Conservation (phyloP, 2,329 filamentous ascomycete species). For the Fonsecaea pedrosoi region DNA sequence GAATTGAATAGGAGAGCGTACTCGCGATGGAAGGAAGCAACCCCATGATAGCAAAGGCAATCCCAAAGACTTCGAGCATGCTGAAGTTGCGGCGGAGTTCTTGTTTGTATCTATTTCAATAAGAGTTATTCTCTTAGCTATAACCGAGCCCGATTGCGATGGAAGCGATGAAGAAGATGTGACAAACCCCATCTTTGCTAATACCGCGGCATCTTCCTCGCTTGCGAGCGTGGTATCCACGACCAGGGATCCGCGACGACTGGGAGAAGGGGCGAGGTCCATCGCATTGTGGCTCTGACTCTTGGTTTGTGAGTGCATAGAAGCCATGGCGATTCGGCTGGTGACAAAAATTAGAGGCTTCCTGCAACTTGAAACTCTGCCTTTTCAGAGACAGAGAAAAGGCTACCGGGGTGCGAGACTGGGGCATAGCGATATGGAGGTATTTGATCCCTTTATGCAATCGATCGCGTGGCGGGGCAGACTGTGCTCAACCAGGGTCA, state of each 20-base stretch:
- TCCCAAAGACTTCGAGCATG: slow-evolving; percentile 67
- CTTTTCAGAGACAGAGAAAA: not conserved
- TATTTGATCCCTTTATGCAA: not conserved
- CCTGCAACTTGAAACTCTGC: not conserved
- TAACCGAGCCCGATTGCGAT: too few species aligned
- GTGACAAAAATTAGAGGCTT: not conserved
- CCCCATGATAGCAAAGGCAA: slow-evolving; percentile 67
- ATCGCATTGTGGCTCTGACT: not conserved
- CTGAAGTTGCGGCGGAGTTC: slow-evolving; percentile 68
- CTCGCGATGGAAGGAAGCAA: slow-evolving; percentile 66
- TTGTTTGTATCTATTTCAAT: slow-evolving; percentile 58
- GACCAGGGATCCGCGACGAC: slow-evolving; percentile 30
- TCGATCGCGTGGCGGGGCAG: not conserved
- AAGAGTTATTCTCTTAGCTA: not conserved
- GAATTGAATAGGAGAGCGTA: slow-evolving; percentile 64
- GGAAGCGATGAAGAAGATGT: not conserved
- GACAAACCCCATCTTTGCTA: slow-evolving; percentile 44
- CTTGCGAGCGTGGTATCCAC: slow-evolving; percentile 37
- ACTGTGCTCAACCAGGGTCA: not conserved
- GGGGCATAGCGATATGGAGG: not conserved
- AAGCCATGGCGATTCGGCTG: not conserved
- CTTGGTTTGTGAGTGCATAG: slow-evolving; percentile 1
- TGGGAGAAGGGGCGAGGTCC: slow-evolving; percentile 10
- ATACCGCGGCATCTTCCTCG: slow-evolving; percentile 50
- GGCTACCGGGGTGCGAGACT: not conserved